Conservation (phyloP, 805 yeast genomes). For the Spathaspora passalidarum region DNA sequence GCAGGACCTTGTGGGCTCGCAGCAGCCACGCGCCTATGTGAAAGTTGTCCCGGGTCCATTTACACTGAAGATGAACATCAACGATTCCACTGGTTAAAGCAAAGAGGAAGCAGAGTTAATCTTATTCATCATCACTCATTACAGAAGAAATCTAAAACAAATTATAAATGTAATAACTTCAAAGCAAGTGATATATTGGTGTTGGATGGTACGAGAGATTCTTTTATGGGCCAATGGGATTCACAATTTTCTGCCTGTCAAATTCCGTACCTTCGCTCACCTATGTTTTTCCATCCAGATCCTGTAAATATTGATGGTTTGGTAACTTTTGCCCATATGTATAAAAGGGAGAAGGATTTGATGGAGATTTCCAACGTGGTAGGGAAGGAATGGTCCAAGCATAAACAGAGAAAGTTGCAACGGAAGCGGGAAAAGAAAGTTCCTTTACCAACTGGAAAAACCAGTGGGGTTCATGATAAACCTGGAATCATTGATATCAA, state of each 20-base stretch:
- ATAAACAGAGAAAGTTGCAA: slow-evolving; percentile 31
- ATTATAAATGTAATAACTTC: slow-evolving; percentile 7
- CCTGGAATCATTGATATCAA: slow-evolving; percentile 40
- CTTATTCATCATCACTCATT: slow-evolving; percentile 14
- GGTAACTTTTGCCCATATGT: slow-evolving; percentile 35
- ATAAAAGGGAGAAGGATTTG: slow-evolving; percentile 31
- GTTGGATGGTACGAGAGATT: slow-evolving; percentile 30
- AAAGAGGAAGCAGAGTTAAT: slow-evolving; percentile 27
- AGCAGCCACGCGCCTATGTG: slow-evolving; percentile 39
- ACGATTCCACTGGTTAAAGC: slow-evolving; percentile 43
- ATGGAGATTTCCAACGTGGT: slow-evolving; percentile 42
- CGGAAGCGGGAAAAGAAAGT: slow-evolving; percentile 14
- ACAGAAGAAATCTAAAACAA: slow-evolving; percentile 7
- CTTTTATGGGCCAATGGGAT: slow-evolving; percentile 43
- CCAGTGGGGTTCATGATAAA: slow-evolving; percentile 20
- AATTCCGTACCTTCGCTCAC: slow-evolving; percentile 42
- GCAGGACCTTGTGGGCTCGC: slow-evolving; percentile 48
- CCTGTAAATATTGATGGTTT: slow-evolving; percentile 43
- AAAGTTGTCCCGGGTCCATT: slow-evolving; percentile 39
- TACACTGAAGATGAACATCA: slow-evolving; percentile 48
- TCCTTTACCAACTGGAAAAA: slow-evolving; percentile 16
- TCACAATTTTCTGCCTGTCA: slow-evolving; percentile 39
- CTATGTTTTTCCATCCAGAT: slow-evolving; percentile 49
- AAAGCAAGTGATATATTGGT: slow-evolving; percentile 31
- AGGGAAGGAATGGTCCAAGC: slow-evolving; percentile 44